Base-by-base conservation (phyloP, 352 stramenopile genomes). In the Phytophthora megakarya region DNA sequence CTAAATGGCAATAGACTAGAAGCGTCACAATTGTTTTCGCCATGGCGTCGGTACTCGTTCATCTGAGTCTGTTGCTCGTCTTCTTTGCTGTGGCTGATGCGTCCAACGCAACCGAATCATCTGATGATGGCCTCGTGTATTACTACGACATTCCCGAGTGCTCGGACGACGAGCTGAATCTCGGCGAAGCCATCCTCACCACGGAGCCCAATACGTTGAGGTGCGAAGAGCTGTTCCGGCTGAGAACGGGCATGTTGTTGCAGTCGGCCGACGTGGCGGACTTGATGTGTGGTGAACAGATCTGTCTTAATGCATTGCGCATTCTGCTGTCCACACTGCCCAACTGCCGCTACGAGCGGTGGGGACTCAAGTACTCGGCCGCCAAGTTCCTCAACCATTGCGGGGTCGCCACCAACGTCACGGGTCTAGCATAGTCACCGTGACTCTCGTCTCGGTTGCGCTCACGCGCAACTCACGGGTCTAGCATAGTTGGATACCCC, bases 281-380 rank as follows among this genome's bases (percentile, higher is more conserved):
- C 39, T 58, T 57, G 16, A 52, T 89, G 1, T 87, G 79, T 45
- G 65, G 60, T 16, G 33, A 75, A 32, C 43, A 69, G 23, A 43
- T 53, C 19, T 90, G 81, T 57, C 70, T 66, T 13, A 67, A 67
- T 4, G 80, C 75, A 52, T 70, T 89, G 35, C 61, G 73, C 42
- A 60, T 33, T 10, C 59, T 91, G 12, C 81, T 81, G 67, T 67
- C 54, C 48, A 64, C 48, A 42, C 52, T 91, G 39, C 79, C 80
- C 9, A 58, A 84, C 28, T 91, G 81, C 61, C 68, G 67, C 22
- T 88, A 80, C 65, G 19, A 73, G 40, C 60, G 78, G 48, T 81
- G 66, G 73, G 68, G 64, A 2, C 65, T 86, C 39, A 55, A 75
- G 46, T 72, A 68, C 26, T 56, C 67, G 32, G 54, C 70, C 9